Base-by-base conservation (phyloP, 768 basidiomycete species). In the Leccinellum rugosiceps region DNA sequence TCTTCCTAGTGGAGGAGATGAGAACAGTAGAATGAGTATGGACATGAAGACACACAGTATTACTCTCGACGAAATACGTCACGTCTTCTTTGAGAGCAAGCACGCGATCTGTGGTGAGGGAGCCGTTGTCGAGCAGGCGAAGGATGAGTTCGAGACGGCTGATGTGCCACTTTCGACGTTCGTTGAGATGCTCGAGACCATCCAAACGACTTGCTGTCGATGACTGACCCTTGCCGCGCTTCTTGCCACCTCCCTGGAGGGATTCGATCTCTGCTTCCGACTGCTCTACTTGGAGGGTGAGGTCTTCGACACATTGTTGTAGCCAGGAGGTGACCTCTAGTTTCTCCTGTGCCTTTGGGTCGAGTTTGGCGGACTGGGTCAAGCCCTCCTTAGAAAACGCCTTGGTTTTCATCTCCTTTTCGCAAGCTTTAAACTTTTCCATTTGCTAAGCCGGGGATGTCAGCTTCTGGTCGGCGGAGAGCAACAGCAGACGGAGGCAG, bases 321-420 rank as follows among this genome's bases (percentile, higher is more conserved):
- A 98, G 79, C 94, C 96, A 98, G 55, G 83, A 75, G 15, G 85
- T 88, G 13, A 88, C 85, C 66, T 98, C 96, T 64, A 88, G 81
- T 75, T 98, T 98, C 75, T 95, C 94, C 77, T 97, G 94, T 56
- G 96, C 94, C 69, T 93, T 94, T 54, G 97, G 97, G 74, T 98
- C 97, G 23, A 98, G 86, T 68, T 92, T 94, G 35, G 92, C 83
- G 11, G 94, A 92, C 58, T 94, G 92, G 59, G 89, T 97, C 43
- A 99, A 81, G 43, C 97, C 97, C 74, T 98, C 97, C 70, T 98
- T 99, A 19, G 95, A 98, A 76, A 98, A 99, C 0, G 97, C 97
- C 74, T 99, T 99, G 57, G 97, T 98, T 83, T 99, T 99, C 96
- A 98, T 98, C 77, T 99, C 97, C 79, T 98, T 99, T 78, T 99